Conservation (phyloP, 2,329 filamentous ascomycete species). For the Penicillium sp. region DNA sequence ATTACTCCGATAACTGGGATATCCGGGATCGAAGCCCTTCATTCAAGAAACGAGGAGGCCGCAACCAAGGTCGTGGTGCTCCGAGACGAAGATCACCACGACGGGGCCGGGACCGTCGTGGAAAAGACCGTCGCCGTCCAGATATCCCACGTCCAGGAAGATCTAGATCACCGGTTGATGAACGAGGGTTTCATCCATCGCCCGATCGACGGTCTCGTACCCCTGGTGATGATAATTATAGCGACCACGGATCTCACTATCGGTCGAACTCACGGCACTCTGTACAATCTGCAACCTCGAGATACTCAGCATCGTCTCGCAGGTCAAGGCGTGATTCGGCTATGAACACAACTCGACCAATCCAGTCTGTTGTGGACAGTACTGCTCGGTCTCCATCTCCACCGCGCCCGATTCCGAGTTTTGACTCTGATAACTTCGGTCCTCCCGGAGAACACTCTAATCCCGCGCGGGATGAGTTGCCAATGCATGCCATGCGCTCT, state of each 20-base stretch:
- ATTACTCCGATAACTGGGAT: slow-evolving; percentile 33
- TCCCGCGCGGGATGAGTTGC: slow-evolving; percentile 35
- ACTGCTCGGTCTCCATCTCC: slow-evolving; percentile 36
- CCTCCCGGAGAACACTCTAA: slow-evolving; percentile 33
- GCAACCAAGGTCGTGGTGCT: slow-evolving; percentile 34
- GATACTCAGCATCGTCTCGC: slow-evolving; percentile 30
- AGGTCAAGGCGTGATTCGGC: slow-evolving; percentile 22
- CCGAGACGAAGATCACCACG: slow-evolving; percentile 37
- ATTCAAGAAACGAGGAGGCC: slow-evolving; percentile 37
- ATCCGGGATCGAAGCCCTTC: slow-evolving; percentile 41
- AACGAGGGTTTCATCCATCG: slow-evolving; percentile 26
- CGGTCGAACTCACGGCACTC: slow-evolving; percentile 41
- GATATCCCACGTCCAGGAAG: slow-evolving; percentile 29
- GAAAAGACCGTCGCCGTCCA: slow-evolving; percentile 32
- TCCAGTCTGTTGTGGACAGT: slow-evolving; percentile 31
- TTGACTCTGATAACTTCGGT: slow-evolving; percentile 33
- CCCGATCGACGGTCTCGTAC: slow-evolving; percentile 33
- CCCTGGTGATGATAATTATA: slow-evolving; percentile 27
- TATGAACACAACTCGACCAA: slow-evolving; percentile 32
- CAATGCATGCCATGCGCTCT: slow-evolving; percentile 36
- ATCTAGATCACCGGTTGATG: slow-evolving; percentile 36
- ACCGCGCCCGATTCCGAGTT: slow-evolving; percentile 34
- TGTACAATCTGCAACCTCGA: slow-evolving; percentile 31
- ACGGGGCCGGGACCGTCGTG: slow-evolving; percentile 36
- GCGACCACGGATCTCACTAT: slow-evolving; percentile 30